Conservation (phyloP, 176 grass and related monocot species). For the Ensete ventricosum region DNA sequence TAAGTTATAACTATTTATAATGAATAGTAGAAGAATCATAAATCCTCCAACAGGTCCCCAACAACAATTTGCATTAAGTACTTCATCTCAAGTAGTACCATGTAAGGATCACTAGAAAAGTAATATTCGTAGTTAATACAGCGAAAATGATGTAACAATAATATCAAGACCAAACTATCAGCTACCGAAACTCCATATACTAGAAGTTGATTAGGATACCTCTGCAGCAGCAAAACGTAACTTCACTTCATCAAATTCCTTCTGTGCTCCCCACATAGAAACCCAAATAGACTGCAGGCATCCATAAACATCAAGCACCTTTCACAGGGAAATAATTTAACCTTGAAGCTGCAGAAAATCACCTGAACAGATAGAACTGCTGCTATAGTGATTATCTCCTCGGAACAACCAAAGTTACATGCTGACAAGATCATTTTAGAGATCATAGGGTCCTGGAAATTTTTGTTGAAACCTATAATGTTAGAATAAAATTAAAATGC, state of each 20-base stretch:
- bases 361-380: slow-evolving; percentile 92
- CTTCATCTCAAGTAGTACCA: too few species aligned
- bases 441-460: slow-evolving; percentile 80
- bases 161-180: background rate
- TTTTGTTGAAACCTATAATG: background rate
- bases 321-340: slow-evolving; percentile 19
- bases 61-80: too few species aligned
- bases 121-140: background rate
- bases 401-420: slow-evolving; percentile 76
- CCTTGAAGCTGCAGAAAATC: slow-evolving; percentile 15
- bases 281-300: slow-evolving; percentile 77
- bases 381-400: slow-evolving; percentile 88
- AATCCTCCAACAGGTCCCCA: too few species aligned
- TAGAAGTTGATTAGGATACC: slow-evolving; percentile 28
- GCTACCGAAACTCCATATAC: background rate
- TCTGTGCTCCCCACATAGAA: slow-evolving; percentile 61
- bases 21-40: too few species aligned
- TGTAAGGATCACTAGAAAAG: background rate
- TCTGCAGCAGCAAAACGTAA: slow-evolving; percentile 94
- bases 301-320: background rate
- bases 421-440: slow-evolving; percentile 94
- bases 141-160: background rate
- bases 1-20: too few species aligned
- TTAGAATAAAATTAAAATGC: background rate
- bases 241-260: slow-evolving; percentile 94